Conservation (phyloP, 2,329 filamentous ascomycete genomes). For the Xylogone sp. region DNA sequence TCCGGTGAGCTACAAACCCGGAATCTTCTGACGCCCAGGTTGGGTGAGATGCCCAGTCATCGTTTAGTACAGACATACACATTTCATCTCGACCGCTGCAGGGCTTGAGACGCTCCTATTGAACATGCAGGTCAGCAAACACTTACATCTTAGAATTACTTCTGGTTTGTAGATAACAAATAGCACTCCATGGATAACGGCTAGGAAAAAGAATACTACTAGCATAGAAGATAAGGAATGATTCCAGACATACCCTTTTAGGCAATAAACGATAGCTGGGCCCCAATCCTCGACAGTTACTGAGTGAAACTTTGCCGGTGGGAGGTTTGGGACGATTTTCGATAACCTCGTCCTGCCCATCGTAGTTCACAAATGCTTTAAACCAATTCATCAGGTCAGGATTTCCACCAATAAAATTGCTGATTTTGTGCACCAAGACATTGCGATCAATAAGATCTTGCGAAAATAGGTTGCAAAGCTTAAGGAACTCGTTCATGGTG, state of each 20-base stretch:
- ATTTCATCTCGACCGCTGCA: conserved; percentile 95
- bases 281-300: conserved; percentile 91
- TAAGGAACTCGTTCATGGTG: conserved; percentile 92
- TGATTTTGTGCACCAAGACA: conserved; percentile 76
- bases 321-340: conserved; percentile 75
- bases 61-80: conserved; percentile 89
- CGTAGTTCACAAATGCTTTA: conserved; percentile 76
- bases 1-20: conserved; percentile 94
- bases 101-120: conserved; percentile 75
- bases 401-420: conserved; percentile 82
- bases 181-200: too few species aligned
- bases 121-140: background rate
- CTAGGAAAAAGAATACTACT: background rate
- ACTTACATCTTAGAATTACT: background rate
- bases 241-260: conserved; percentile 55
- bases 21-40: conserved; percentile 99
- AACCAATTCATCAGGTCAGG: conserved; percentile 87
- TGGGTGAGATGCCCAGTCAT: conserved; percentile 97
- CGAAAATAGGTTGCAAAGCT: conserved; percentile 92
- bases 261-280: conserved; percentile 93
- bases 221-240: too few species aligned
- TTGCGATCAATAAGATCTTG: conserved; percentile 88
- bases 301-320: conserved; percentile 80
- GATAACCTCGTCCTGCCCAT: conserved; percentile 72
- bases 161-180: too few species aligned